Conservation (phyloP, 306 rosid genomes). For the Datisca glomerata region DNA sequence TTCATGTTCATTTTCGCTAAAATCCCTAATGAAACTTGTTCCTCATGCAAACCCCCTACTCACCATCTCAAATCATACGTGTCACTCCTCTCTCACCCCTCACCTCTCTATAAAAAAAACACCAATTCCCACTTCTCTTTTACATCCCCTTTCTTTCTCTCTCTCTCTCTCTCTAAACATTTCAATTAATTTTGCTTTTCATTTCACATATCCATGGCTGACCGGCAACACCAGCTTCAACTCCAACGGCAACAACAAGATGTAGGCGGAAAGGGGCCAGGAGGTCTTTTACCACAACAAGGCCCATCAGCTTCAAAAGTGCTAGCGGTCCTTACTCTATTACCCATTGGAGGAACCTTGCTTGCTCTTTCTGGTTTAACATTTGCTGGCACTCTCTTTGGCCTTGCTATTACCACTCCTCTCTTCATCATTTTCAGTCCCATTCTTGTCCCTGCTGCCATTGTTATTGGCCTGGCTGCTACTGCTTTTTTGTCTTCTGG, state of each 20-base stretch:
- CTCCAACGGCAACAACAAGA: conserved; percentile 26
- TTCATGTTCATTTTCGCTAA: no score
- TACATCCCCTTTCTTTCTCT: conserved; percentile 4
- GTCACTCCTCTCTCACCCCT: conserved; percentile 26
- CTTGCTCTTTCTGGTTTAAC: conserved; percentile 30
- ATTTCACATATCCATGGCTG: conserved; percentile 5
- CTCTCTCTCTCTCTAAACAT: background rate
- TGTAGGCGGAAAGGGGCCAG: conserved; percentile 1
- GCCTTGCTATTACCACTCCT: conserved; percentile 26
- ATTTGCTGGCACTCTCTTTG: conserved; percentile 22
- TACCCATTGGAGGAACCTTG: conserved; percentile 26
- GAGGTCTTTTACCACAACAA: background rate
- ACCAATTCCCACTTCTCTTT: background rate
- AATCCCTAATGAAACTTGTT: conserved; percentile 47
- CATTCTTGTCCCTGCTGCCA: conserved; percentile 30
- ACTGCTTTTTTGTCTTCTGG: conserved; percentile 20
- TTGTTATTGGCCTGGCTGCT: conserved; percentile 19
- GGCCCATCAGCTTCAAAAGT: conserved; percentile 27
- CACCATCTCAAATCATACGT: conserved; percentile 42
- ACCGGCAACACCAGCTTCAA: conserved; percentile 30
- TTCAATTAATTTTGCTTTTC: background rate
- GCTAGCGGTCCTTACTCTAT: conserved; percentile 11
- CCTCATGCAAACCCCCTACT: conserved; percentile 53
- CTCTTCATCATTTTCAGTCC: conserved; percentile 48
- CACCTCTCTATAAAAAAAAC: conserved; percentile 18